Base-by-base conservation (phyloP, 2,329 filamentous ascomycete genomes). In the Juglanconis oblonga region DNA sequence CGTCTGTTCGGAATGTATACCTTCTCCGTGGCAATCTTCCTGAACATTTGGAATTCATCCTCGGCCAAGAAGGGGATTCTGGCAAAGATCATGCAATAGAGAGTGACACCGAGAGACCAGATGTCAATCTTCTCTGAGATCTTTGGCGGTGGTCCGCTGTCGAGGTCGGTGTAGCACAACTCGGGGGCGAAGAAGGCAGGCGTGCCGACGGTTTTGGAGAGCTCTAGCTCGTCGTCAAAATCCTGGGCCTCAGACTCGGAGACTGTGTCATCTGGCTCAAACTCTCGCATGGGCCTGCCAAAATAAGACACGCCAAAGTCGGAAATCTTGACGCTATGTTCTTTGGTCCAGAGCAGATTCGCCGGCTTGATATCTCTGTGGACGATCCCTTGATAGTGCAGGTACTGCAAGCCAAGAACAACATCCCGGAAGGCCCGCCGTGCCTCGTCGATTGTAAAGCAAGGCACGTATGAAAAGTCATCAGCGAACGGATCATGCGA, bases 281-380 rank as follows among this genome's bases (percentile, higher is more conserved):
- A 90, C 51, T 96, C 91, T 44, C 91, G 84, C 60, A 93, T 90
- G 1, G 92, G 92, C 54, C 92, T 87, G 33, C 95, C 95, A 64
- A 99, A 91, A 73, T 98, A 99, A 1, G 95, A 99, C 1, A 99
- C 95, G 36, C 95, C 95, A 77, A 99, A 99, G 71, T 99, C 95
- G 5, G 95, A 98, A 62, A 99, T 99, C 79, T 99, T 99, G 70
- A 97, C 91, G 13, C 89, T 87, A 67, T 93, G 87, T 64, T 92
- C 89, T 67, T 80, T 87, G 54, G 92, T 96, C 79, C 94, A 92
- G 6, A 99, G 81, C 6, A 99, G 81, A 71, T 98, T 98, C 42
- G 94, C 93, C 1, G 90, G 90, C 71, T 93, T 94, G 73, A 94
- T 93, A 69, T 94, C 90, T 53, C 90, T 86, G 69, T 94, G 90